A percentile compares a stretch with the other conserved stretches of the same genome.
Conservation (phyloP, 371 early-diverging fungal species). For the Rhizoclosmatium hyalinum region DNA sequence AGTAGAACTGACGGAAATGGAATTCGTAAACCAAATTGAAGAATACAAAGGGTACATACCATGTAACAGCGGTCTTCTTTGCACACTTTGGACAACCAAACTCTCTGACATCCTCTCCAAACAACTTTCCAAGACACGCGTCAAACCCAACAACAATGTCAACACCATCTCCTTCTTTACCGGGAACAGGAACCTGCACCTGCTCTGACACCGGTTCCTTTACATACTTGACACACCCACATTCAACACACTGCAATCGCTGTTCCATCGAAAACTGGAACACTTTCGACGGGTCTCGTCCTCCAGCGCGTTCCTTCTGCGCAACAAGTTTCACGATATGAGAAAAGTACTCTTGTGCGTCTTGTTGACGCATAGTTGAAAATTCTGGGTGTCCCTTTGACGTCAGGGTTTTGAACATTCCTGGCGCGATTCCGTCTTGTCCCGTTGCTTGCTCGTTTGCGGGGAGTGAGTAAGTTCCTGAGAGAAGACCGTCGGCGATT, state of each 20-base stretch:
- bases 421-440: conserved; percentile 68
- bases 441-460: conserved; percentile 9
- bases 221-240: conserved; percentile 81
- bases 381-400: conserved; percentile 92
- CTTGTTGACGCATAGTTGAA: conserved; percentile 96
- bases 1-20: conserved; percentile 58
- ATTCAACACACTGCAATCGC: conserved; percentile 83
- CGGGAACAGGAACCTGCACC: conserved; percentile 76
- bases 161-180: conserved; percentile 47
- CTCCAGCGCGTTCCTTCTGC: conserved; percentile 72
- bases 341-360: conserved; percentile 94
- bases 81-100: conserved; percentile 85
- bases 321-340: conserved; percentile 75
- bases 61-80: conserved; percentile 68
- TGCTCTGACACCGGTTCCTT: conserved; percentile 66
- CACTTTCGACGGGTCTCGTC: conserved; percentile 71
- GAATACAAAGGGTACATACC: conserved; percentile 52
- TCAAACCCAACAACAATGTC: conserved; percentile 73
- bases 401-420: conserved; percentile 91
- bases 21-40: background rate
- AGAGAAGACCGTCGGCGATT: conserved; percentile 86
- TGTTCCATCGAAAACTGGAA: conserved; percentile 84
- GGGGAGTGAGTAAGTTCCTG: conserved; percentile 2
- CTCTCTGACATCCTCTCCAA: conserved; percentile 65
- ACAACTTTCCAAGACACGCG: conserved; percentile 75